These are phyloP conservation scores for Naganishia sp. DNA, from an alignment of 1,284 basidiomycete genomes.

Conservation along the genomic window DNA sequence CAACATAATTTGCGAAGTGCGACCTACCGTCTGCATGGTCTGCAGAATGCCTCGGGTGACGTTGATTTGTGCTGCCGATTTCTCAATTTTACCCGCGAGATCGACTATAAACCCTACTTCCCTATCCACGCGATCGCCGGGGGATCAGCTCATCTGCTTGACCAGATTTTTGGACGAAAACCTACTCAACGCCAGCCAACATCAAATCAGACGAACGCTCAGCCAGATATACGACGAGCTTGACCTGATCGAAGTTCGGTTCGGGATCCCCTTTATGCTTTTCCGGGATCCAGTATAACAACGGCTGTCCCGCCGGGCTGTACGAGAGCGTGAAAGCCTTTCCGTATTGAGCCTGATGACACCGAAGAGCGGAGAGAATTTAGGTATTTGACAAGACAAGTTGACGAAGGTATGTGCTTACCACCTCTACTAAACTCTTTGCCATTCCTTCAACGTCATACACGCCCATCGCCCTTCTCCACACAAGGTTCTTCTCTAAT, in stretches of 20 bases:
- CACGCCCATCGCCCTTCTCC: conserved; percentile 31
- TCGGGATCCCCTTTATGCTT: conserved; percentile 24
- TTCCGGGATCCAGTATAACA: conserved; percentile 28
- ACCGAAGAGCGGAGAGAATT: neutral
- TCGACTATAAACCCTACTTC: conserved; percentile 32
- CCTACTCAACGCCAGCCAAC: conserved; percentile 31
- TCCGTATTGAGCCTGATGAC: conserved; percentile 21
- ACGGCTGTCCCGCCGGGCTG: conserved; percentile 20
- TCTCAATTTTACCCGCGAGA: conserved; percentile 30
- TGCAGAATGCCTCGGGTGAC: conserved; percentile 17
- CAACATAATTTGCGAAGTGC: neutral
- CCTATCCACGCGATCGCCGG: neutral
- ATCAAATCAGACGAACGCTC: conserved; percentile 31
- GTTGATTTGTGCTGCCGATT: conserved; percentile 27
- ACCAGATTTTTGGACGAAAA: neutral
- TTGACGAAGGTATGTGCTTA: neutral
- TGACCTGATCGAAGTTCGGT: conserved; percentile 21
- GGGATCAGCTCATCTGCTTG: neutral
- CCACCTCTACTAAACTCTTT: conserved; percentile 19
- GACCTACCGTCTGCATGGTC: conserved; percentile 18
- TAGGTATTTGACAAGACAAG: neutral
- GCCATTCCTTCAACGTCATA: conserved; percentile 30
- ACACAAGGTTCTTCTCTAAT: conserved; percentile 23
- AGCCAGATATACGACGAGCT: conserved; percentile 24
- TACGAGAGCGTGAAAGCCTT: conserved; percentile 30